Evolutionary conservation across 2,329 filamentous ascomycete species (phyloP).

Genomic region (Corniculantispora saksenae): DNA sequence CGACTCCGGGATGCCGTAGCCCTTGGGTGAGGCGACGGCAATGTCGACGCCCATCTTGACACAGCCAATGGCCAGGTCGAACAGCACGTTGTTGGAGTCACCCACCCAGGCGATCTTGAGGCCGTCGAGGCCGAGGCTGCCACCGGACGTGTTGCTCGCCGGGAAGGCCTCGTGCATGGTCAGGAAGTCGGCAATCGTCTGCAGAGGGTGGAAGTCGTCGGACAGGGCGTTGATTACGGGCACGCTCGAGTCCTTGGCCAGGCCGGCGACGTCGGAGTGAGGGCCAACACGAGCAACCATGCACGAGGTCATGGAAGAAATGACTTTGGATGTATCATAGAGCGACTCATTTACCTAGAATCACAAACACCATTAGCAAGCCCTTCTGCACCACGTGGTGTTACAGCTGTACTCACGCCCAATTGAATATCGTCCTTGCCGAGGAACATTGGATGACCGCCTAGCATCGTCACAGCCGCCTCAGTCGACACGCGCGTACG

Average conservation of each 20-base stretch:
- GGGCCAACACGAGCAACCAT: conserved; percentile 78
- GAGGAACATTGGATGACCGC: conserved; percentile 94
- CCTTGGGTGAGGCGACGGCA: conserved; percentile 80
- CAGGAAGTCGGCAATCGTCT: conserved; percentile 91
- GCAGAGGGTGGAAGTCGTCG: conserved; percentile 88
- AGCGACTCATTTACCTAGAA: conserved; percentile 83
- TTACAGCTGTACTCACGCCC: conserved; percentile 58
- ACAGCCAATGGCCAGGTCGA: conserved; percentile 85
- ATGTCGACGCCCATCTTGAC: conserved; percentile 86
- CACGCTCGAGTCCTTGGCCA: conserved; percentile 73
- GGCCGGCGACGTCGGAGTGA: conserved; percentile 71
- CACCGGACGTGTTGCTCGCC: conserved; percentile 37
- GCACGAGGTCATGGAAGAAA: conserved; percentile 89
- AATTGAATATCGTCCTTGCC: conserved; percentile 96
- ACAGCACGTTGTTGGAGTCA: conserved; percentile 95
- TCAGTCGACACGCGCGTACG: conserved; percentile 93
- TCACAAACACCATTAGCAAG: neutral
- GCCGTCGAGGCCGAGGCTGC: conserved; percentile 69
- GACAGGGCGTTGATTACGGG: conserved; percentile 88
- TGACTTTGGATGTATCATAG: conserved; percentile 87
- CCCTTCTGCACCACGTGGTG: neutral
- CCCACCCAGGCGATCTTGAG: conserved; percentile 95
- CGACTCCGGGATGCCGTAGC: conserved; percentile 74
- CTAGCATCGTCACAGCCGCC: conserved; percentile 82
- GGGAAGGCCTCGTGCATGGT: conserved; percentile 82